phyloP scores from a whole-genome alignment of 2,329 filamentous ascomycete species.

The Penicillium sp. region DNA sequence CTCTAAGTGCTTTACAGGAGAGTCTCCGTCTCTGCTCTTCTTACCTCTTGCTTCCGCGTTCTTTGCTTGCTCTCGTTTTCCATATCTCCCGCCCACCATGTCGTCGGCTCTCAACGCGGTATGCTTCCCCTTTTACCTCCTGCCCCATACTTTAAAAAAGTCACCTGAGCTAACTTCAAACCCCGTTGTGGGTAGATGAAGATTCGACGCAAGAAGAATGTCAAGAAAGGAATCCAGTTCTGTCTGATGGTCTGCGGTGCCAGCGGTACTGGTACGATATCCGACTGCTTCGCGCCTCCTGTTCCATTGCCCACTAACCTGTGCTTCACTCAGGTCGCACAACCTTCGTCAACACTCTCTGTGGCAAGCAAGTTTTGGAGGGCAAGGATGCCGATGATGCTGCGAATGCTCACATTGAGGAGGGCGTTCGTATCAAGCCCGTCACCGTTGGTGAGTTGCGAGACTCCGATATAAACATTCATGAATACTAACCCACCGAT shows the following conservation, averaged over 20 bases:
- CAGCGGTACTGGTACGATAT: constrained; percentile 80
- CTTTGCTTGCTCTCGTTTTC: constrained; percentile 16
- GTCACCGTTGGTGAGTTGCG: constrained; percentile 81
- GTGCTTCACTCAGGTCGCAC: constrained; percentile 68
- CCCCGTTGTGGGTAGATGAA: constrained; percentile 63
- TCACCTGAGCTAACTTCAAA: constrained; percentile 19
- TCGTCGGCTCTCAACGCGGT: constrained; percentile 55
- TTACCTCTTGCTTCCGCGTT: constrained; percentile 21
- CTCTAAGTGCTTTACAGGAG: constrained; percentile 28
- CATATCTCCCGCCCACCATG: constrained; percentile 43
- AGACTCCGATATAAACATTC: constrained; percentile 8
- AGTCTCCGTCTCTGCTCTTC: constrained; percentile 25
- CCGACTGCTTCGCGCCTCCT: constrained; percentile 6
- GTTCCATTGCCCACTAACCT: constrained; percentile 17
- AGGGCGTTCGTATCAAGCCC: constrained; percentile 97
- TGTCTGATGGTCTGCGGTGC: constrained; percentile 99
- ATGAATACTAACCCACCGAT: constrained; percentile 31
- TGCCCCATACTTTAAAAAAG: constrained; percentile 22
- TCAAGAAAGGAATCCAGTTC: constrained; percentile 99
- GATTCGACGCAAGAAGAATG: constrained; percentile 99
- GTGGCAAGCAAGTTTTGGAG: constrained; percentile 84
- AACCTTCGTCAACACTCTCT: constrained; percentile 99
- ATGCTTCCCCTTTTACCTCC: constrained; percentile 36
- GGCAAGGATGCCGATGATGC: constrained; percentile 94
- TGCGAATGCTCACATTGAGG: constrained; percentile 82